Conservation (phyloP, 768 basidiomycete species). For the Tulasnella sp. region DNA sequence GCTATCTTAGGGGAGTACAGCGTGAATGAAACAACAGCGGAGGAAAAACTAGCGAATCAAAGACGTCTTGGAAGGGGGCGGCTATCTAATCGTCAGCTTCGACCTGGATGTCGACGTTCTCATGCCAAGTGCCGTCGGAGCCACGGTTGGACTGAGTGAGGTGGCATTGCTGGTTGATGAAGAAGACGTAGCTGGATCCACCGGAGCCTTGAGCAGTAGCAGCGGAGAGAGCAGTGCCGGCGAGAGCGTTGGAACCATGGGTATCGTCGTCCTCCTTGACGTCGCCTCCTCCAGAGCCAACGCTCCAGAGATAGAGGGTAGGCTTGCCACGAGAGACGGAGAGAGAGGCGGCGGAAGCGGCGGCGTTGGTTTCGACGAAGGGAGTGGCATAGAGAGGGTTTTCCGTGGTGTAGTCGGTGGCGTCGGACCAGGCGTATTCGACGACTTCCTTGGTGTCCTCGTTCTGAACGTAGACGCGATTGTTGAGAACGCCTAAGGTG, state of each 20-base stretch:
- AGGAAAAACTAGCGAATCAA: not conserved
- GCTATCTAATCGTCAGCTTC: not conserved
- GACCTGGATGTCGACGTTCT: not conserved
- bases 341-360: conserved; percentile 3
- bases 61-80: not conserved
- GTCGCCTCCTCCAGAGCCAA: not conserved
- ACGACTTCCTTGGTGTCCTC: conserved; percentile 6
- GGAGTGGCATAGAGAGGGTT: conserved; percentile 4
- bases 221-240: not conserved
- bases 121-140: not conserved
- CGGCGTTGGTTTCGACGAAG: not conserved
- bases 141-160: not conserved
- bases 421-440: conserved; percentile 9
- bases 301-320: not conserved
- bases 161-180: not conserved
- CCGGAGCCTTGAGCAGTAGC: not conserved
- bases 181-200: not conserved
- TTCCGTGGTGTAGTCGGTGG: not conserved
- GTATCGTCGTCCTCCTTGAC: not conserved
- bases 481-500: not conserved
- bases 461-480: not conserved
- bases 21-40: not conserved
- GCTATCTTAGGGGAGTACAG: not conserved
- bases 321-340: not conserved
- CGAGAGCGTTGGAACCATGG: not conserved